Base-by-base conservation (phyloP, 2,329 filamentous ascomycete genomes). In the Dendrostoma leiphaemia region DNA sequence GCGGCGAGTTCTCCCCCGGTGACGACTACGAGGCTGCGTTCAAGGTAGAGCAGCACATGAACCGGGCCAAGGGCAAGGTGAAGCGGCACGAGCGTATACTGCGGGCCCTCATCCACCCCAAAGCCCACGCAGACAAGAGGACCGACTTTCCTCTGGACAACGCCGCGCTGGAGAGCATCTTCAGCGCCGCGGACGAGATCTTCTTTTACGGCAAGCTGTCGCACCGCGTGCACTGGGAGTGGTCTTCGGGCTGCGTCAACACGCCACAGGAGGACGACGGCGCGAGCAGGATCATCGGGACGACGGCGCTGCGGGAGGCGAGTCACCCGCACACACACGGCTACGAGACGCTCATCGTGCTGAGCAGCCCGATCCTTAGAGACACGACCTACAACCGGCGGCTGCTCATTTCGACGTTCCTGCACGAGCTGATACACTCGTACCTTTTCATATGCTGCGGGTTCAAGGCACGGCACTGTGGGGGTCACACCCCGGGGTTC, bases 341-440 rank as follows among this genome's bases (percentile, higher is more conserved):
- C 10, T 84, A 79, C 62, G 84, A 87, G 66, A 85, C 83, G 1
- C 71, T 85, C 24, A 84, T 88, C 47, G 77, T 84, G 4, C 70
- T 87, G 12, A 86, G 83, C 4, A 74, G 75, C 2, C 78, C 81
- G 0, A 83, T 86, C 13, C 73, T 86, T n/a, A 72, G 71, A 35
- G 74, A 80, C 59, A 73, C 68, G 13, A 74, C 71, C 46, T 87
- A 83, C 65, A 84, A 83, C 64, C 71, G 83, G 5, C 74, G 82
- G 6, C 72, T 87, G 15, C 74, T 87, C 51, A 84, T 87, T 46
- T 82, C 81, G 6, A 84, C 84, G 0, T 86, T 88, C 59, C 63
- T 88, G 44, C 84, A 87, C 63, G 84, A 88, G 67, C 77, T 86
- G 61, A 83, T 87, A 45, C 84, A 87, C 68, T 83, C 83, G 67